Evolutionary conservation across 2,329 filamentous ascomycete species (phyloP).

Genomic region (Aspergillus sclerotialis): DNA sequence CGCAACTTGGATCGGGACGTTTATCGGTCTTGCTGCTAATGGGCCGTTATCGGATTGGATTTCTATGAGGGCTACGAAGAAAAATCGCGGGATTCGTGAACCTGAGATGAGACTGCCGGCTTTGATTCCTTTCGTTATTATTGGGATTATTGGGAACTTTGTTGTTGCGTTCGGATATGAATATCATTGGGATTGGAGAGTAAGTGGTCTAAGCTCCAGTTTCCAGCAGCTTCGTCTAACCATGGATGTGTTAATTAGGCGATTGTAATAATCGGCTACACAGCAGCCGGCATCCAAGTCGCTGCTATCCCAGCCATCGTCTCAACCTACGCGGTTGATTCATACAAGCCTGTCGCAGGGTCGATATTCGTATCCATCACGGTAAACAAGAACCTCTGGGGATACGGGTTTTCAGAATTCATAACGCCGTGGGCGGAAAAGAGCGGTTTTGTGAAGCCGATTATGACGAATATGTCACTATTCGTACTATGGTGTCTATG

Average conservation of each 20-base stretch:
- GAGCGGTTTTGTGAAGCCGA: conserved; percentile 48
- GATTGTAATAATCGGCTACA: conserved; percentile 53
- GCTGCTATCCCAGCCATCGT: conserved; percentile 54
- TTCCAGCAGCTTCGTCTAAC: conserved; percentile 2
- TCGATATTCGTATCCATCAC: conserved; percentile 55
- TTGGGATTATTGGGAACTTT: conserved; percentile 54
- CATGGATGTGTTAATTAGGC: conserved; percentile 11
- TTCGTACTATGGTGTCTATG: conserved; percentile 48
- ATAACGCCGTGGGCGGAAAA: conserved; percentile 47
- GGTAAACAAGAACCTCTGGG: conserved; percentile 59
- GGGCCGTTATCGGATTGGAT: conserved; percentile 53
- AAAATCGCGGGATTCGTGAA: conserved; percentile 51
- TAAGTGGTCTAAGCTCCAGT: conserved; percentile 17
- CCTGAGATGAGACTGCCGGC: conserved; percentile 53
- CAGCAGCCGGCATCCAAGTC: conserved; percentile 51
- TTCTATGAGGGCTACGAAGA: conserved; percentile 45
- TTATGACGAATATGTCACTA: conserved; percentile 54
- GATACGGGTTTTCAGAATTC: conserved; percentile 53
- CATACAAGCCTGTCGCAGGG: conserved; percentile 57
- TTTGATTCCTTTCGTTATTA: conserved; percentile 51
- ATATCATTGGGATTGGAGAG: conserved; percentile 47
- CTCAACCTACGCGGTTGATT: conserved; percentile 54
- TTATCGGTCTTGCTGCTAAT: conserved; percentile 50
- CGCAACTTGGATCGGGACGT: conserved; percentile 47
- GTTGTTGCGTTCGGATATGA: conserved; percentile 49